phyloP scores from a whole-genome alignment of 192 early-diverging fungal genomes.

The Coemansia reversa region DNA sequence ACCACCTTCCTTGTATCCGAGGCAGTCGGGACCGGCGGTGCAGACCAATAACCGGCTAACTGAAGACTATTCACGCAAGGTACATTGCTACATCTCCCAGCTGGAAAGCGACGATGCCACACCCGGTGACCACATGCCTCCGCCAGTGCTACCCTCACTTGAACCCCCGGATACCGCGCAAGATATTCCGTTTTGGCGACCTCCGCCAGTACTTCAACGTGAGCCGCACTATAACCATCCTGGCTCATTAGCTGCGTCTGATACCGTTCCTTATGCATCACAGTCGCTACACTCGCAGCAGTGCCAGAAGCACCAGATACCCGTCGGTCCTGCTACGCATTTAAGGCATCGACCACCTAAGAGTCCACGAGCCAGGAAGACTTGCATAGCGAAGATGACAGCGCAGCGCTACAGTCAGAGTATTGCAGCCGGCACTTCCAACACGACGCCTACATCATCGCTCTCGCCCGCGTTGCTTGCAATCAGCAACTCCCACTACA shows the following conservation, averaged over 20 bases:
- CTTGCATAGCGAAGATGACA: background rate
- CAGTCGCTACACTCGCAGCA: background rate
- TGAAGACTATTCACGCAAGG: constrained; percentile 32
- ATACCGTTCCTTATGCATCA: background rate
- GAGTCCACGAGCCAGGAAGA: background rate
- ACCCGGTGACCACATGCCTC: constrained; percentile 24
- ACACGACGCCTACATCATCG: constrained; percentile 1
- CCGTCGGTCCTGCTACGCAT: background rate
- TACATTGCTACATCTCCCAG: constrained; percentile 49
- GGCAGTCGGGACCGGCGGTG: constrained; percentile 18
- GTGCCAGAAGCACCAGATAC: background rate
- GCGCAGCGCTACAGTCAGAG: background rate
- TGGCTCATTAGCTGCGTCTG: background rate
- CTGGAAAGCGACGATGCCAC: constrained; percentile 11
- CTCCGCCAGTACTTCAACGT: constrained; percentile 47
- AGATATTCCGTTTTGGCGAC: constrained; percentile 54
- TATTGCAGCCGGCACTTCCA: background rate
- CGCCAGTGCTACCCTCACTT: constrained; percentile 29
- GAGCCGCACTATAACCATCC: constrained; percentile 49
- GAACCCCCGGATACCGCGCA: constrained; percentile 7
- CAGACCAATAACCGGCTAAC: constrained; percentile 31
- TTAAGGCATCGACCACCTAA: background rate
- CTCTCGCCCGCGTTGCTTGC: constrained; percentile 41
- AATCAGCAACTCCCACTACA: constrained; percentile 41
- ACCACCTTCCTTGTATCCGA: constrained; percentile 12